These are phyloP conservation scores for Trichophyton equinum DNA, from an alignment of 2,329 filamentous ascomycete species.

Conservation along the genomic window DNA sequence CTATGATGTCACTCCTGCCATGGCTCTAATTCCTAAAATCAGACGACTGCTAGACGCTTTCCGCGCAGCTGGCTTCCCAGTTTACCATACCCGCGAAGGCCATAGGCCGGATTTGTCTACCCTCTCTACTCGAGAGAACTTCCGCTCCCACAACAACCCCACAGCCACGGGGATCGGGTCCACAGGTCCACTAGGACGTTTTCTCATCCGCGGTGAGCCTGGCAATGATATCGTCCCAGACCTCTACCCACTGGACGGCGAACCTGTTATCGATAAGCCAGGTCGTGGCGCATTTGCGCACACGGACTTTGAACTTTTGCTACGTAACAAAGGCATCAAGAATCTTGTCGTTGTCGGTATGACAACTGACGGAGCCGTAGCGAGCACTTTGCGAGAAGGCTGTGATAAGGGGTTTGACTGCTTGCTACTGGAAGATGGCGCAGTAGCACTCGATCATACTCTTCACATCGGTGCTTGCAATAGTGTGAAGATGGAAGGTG, in stretches of 20 bases:
- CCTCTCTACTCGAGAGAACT: constrained; percentile 42
- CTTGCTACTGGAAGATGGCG: constrained; percentile 39
- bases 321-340: constrained; percentile 40
- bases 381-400: constrained; percentile 44
- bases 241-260: constrained; percentile 36
- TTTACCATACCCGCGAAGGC: constrained; percentile 37
- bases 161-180: constrained; percentile 41
- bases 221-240: constrained; percentile 48
- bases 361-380: constrained; percentile 45
- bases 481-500: constrained; percentile 37
- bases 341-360: constrained; percentile 44
- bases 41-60: constrained; percentile 29
- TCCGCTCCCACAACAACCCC: constrained; percentile 41
- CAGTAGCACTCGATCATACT: constrained; percentile 30
- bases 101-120: constrained; percentile 44
- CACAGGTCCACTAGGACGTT: constrained; percentile 43
- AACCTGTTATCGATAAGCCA: constrained; percentile 44
- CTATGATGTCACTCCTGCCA: constrained; percentile 31
- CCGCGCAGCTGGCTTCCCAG: constrained; percentile 28
- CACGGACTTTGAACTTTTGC: constrained; percentile 42
- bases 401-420: constrained; percentile 46
- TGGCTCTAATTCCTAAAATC: constrained; percentile 30
- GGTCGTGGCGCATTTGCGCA: constrained; percentile 42
- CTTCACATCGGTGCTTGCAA: constrained; percentile 33
- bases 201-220: constrained; percentile 45